Conservation (phyloP, 139 green algal genomes). For the Parachlorella kessleri region DNA sequence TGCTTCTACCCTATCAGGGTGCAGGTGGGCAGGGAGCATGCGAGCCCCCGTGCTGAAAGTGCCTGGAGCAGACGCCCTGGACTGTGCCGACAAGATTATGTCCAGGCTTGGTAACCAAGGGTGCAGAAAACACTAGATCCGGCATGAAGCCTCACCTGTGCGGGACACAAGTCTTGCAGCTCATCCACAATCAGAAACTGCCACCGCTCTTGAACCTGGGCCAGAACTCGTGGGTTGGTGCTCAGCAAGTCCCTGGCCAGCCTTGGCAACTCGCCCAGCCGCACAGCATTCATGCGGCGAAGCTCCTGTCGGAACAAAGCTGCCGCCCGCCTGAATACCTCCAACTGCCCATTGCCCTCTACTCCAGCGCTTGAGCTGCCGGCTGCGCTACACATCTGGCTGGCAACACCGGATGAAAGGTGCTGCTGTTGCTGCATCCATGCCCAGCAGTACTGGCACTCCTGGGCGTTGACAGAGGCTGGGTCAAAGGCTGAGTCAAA, state of each 20-base stretch:
- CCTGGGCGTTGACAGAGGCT: too few relatives aligned
- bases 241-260: conserved; percentile 5
- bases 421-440: conserved; percentile 6
- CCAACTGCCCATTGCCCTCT: neutral
- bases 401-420: neutral
- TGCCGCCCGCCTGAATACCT: neutral
- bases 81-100: neutral
- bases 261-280: conserved; percentile 15
- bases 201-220: conserved; percentile 3
- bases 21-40: neutral
- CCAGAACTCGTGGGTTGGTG: neutral
- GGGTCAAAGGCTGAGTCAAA: too few relatives aligned
- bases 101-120: neutral
- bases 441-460: too few relatives aligned
- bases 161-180: conserved; percentile 2
- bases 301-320: conserved; percentile 1
- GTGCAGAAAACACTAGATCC: too few relatives aligned
- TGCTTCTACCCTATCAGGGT: neutral
- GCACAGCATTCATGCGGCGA: neutral
- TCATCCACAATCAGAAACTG: conserved; percentile 8
- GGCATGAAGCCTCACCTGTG: conserved; percentile 1
- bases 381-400: neutral
- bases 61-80: neutral
- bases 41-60: too few relatives aligned
- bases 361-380: neutral